Evolutionary conservation across 2,329 filamentous ascomycete species (phyloP), one percentile per base, ranked within the genome.

Genomic region (Thermochaetoides dissita): DNA sequence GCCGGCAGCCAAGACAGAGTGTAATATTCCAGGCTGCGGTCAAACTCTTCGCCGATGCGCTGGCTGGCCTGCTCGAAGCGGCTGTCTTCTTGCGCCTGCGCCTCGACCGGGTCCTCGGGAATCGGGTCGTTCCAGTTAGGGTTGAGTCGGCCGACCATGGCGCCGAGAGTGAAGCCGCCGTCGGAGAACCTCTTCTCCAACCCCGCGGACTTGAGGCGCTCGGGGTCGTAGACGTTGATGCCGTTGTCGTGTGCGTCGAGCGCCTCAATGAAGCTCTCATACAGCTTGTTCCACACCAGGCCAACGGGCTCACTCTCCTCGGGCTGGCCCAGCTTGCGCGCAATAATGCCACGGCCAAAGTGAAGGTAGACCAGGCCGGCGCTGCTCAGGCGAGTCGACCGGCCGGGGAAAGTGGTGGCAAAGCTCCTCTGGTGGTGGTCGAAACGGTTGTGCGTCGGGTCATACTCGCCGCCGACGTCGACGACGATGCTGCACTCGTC

Each of bases 161-260:
- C 84, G 42, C 86, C 84, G 46, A 98, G 77, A 39, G 76, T 81
- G 66, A 95, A 88, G 39, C 80, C 84, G 45, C 83, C 81, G 55
- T 88, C 74, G 53, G 79, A 81, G 66, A 93, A 95, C 52, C 80
- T 79, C 69, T 88, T 91, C 62, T 83, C 67, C 35, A 95, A 62
- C 4, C 81, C 82, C 0, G 84, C 83, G 30, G 77, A 71, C 30
- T 74, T 63, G 11, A 94, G 59, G 30, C 69, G 78, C 24, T 71
- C 70, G 29, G 82, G 70, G 58, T 94, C 85, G 64, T 93, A 93
- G 45, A 71, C 73, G 28, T 79, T 80, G 58, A 98, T 82, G 52
- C 91, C 91, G 62, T 98, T 98, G 70, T 98, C 91, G 64, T 98
- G 89, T 44, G 88, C 91, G 63, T 98, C 91, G 43, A 98, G 80